Evolutionary conservation across 2,329 filamentous ascomycete species (phyloP).

Genomic region (Claviceps pazoutovae): DNA sequence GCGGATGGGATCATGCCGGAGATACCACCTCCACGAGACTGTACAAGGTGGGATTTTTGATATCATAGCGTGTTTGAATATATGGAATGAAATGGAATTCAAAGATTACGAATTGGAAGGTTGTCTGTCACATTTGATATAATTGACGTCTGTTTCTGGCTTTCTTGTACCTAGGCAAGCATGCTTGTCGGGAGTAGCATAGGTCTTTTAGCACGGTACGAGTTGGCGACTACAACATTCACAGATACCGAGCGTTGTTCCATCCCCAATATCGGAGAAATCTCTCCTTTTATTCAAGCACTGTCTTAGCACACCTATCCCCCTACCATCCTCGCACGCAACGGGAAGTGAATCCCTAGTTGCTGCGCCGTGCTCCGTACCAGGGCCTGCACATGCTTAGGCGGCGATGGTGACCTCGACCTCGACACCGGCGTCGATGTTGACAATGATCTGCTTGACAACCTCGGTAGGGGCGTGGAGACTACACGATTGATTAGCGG

Average conservation of each 20-base stretch:
- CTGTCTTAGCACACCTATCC: neutral
- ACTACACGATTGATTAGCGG: conserved; percentile 25
- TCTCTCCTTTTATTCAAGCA: conserved; percentile 2
- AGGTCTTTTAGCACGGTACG: no score
- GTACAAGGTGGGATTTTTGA: conserved; percentile 60
- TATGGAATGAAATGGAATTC: neutral
- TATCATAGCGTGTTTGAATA: neutral
- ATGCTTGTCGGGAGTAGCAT: no score
- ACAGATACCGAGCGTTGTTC: neutral
- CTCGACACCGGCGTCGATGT: conserved; percentile 88
- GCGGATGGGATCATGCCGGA: conserved; percentile 58
- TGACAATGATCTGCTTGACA: conserved; percentile 93
- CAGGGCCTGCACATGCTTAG: conserved; percentile 28
- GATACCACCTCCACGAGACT: conserved; percentile 65
- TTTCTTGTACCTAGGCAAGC: no score
- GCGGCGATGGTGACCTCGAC: conserved; percentile 87
- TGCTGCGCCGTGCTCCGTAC: neutral
- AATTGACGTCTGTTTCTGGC: no score
- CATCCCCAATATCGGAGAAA: neutral
- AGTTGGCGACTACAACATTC: neutral
- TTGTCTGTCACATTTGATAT: no score
- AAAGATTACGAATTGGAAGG: neutral
- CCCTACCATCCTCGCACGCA: neutral
- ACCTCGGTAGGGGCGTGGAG: conserved; percentile 95
- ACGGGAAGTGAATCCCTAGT: neutral